Conservation (phyloP, 1,139 yeast genomes). For the Entelexis sorbosivorans region DNA sequence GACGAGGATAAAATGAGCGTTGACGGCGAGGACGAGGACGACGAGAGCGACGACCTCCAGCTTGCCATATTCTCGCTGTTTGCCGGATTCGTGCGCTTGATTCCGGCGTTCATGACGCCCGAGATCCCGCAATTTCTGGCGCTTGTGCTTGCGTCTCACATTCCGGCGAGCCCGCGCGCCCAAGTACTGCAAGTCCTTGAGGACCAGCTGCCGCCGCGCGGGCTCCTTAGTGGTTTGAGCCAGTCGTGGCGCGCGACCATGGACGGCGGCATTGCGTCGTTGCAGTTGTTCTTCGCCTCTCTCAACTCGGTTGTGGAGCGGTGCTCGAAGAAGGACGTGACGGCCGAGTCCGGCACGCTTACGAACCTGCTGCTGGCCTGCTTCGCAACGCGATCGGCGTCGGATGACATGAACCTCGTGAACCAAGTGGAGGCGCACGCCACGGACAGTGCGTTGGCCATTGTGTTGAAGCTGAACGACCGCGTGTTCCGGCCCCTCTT, state of each 20-base stretch:
- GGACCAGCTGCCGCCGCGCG: conserved; percentile 55
- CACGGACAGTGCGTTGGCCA: conserved; percentile 59
- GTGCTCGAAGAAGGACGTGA: conserved; percentile 64
- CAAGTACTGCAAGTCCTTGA: conserved; percentile 56
- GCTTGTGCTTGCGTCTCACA: conserved; percentile 42
- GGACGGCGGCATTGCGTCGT: conserved; percentile 37
- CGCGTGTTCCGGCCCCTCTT: conserved; percentile 87
- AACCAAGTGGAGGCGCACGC: conserved; percentile 71
- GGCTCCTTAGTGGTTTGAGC: conserved; percentile 38
- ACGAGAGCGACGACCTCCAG: conserved; percentile 30
- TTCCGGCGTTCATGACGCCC: conserved; percentile 76
- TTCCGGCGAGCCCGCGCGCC: conserved; percentile 50
- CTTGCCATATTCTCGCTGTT: conserved; percentile 56
- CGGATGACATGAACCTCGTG: conserved; percentile 39
- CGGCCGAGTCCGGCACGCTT: conserved; percentile 56
- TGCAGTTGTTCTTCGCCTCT: conserved; percentile 59
- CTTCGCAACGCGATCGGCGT: conserved; percentile 37
- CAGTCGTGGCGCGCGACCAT: conserved; percentile 47
- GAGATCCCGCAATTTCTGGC: conserved; percentile 52
- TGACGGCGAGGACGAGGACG: conserved; percentile 23
- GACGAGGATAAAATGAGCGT: conserved; percentile 4
- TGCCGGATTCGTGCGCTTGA: conserved; percentile 65
- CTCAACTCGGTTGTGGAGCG: conserved; percentile 55
- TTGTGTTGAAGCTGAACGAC: conserved; percentile 85
- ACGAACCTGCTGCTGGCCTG: conserved; percentile 60